phyloP scores from a whole-genome alignment of 2,329 filamentous ascomycete species.

The Myriosclerotinia curreyana region DNA sequence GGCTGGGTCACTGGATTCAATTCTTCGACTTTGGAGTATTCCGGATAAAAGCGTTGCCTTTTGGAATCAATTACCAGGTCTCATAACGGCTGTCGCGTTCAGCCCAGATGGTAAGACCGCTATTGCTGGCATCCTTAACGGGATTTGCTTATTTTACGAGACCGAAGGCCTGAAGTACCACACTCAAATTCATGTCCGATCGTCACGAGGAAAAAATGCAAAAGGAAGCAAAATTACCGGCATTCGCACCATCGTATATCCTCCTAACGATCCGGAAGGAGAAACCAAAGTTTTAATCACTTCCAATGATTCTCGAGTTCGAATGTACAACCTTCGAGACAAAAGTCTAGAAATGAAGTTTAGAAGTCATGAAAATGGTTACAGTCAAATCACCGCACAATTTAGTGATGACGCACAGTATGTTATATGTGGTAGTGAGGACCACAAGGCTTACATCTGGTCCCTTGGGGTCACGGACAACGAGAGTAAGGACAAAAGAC shows the following conservation, averaged over 20 bases:
- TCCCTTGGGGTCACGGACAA: slow-evolving; percentile 58
- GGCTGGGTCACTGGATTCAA: slow-evolving; percentile 85
- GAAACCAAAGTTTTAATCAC: slow-evolving; percentile 84
- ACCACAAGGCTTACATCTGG: slow-evolving; percentile 89
- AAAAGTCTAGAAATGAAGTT: slow-evolving; percentile 86
- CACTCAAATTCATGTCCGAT: slow-evolving; percentile 89
- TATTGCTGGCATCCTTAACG: slow-evolving; percentile 83
- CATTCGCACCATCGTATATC: slow-evolving; percentile 70
- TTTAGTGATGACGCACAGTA: slow-evolving; percentile 86
- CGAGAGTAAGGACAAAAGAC: slow-evolving; percentile 66
- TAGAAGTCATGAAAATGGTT: slow-evolving; percentile 84
- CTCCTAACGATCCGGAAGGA: slow-evolving; percentile 50
- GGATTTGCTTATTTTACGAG: slow-evolving; percentile 85
- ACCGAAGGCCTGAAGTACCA: slow-evolving; percentile 84
- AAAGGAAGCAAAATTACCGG: slow-evolving; percentile 98
- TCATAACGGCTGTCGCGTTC: slow-evolving; percentile 92
- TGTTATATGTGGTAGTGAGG: slow-evolving; percentile 90
- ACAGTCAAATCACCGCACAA: slow-evolving; percentile 83
- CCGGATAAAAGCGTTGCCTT: slow-evolving; percentile 92
- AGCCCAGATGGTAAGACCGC: slow-evolving; percentile 86
- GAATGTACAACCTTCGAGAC: slow-evolving; percentile 84
- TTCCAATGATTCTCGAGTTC: slow-evolving; percentile 89
- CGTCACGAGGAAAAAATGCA: slow-evolving; percentile 85
- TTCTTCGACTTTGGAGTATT: slow-evolving; percentile 91
- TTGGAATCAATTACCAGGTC: slow-evolving; percentile 71